phyloP scores from a whole-genome alignment of 345 rosid genomes.

The Geranium brycei region DNA sequence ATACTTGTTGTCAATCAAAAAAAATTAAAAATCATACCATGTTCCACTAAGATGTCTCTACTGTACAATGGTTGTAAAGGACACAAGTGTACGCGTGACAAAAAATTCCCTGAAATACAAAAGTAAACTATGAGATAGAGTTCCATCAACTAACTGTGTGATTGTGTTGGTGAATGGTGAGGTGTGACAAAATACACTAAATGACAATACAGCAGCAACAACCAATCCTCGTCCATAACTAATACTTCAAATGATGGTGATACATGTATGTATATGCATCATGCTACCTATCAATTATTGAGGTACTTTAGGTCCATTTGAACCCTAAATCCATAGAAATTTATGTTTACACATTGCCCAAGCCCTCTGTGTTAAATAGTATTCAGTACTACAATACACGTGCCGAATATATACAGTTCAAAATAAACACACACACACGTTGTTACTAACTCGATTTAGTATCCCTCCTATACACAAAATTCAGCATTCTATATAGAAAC shows the following conservation, averaged over 20 bases:
- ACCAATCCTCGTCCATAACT: neutral
- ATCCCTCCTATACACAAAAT: neutral
- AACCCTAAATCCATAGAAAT: too few species aligned
- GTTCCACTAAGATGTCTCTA: slow-evolving; percentile 11
- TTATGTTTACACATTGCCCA: too few species aligned
- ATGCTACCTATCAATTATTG: neutral
- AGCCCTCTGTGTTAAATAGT: too few species aligned
- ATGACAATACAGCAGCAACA: neutral
- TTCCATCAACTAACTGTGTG: neutral
- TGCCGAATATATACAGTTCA: too few species aligned
- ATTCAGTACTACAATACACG: too few species aligned
- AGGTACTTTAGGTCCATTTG: too few species aligned
- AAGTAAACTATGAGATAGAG: slow-evolving; percentile 1
- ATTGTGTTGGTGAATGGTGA: neutral
- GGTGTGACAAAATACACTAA: neutral
- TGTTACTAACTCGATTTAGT: neutral
- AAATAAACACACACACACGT: too few species aligned
- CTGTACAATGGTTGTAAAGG: slow-evolving; percentile 13
- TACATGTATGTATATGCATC: neutral
- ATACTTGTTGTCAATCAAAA: too few species aligned
- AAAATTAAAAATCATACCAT: slow-evolving; percentile 13
- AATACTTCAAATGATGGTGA: neutral
- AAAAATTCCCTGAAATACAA: slow-evolving; percentile 22
- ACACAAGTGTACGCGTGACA: slow-evolving; percentile 15
- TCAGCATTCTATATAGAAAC: neutral